These are phyloP conservation scores for Colletotrichum sp. DNA, from an alignment of 2,329 filamentous ascomycete genomes.

Conservation along the genomic window DNA sequence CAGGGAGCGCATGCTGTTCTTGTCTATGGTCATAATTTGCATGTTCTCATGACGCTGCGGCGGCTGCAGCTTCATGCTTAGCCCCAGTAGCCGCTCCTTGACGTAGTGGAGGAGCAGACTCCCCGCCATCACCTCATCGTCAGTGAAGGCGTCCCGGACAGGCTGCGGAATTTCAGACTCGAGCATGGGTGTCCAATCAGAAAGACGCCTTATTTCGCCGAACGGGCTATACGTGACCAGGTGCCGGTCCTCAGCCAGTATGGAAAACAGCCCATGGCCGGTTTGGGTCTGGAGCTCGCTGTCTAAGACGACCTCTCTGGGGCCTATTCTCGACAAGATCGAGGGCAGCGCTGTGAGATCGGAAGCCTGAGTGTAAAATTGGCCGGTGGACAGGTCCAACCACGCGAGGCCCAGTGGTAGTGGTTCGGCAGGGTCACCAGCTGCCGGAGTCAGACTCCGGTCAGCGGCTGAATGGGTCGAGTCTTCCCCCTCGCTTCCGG, in stretches of 20 bases:
- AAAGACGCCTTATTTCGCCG: conserved; percentile 51
- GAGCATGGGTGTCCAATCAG: conserved; percentile 77
- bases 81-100: conserved; percentile 75
- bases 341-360: conserved; percentile 77
- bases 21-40: conserved; percentile 89
- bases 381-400: conserved; percentile 93
- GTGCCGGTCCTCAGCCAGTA: conserved; percentile 78
- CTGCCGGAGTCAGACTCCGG: conserved; percentile 3
- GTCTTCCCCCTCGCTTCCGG: not conserved
- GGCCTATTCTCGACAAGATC: conserved; percentile 80
- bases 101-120: conserved; percentile 87
- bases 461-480: conserved; percentile 6
- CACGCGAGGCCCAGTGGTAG: conserved; percentile 80
- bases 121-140: conserved; percentile 76
- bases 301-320: conserved; percentile 84
- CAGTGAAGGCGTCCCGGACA: conserved; percentile 62
- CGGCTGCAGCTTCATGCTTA: conserved; percentile 82
- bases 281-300: conserved; percentile 62
- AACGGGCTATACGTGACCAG: conserved; percentile 74
- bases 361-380: conserved; percentile 85
- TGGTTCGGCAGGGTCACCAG: conserved; percentile 5
- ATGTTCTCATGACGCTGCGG: conserved; percentile 76
- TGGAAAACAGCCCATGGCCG: conserved; percentile 65
- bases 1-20: conserved; percentile 85
- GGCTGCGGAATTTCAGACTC: conserved; percentile 71